These are phyloP conservation scores for Nannizziopsis barbatae DNA, from an alignment of 2,329 filamentous ascomycete genomes.

Conservation along the genomic window DNA sequence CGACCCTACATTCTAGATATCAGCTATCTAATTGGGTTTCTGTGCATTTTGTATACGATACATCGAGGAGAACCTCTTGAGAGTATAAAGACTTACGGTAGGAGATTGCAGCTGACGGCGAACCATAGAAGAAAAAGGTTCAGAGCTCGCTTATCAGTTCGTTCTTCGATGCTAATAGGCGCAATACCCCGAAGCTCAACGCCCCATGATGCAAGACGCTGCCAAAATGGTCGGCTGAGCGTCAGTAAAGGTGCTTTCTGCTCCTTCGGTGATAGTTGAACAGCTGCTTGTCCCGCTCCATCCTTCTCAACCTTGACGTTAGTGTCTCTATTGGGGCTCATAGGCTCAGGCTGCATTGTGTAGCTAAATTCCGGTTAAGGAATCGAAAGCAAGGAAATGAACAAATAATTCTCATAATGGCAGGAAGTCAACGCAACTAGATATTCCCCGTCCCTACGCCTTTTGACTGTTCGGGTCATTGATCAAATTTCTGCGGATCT, in stretches of 20 bases:
- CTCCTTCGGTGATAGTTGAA: background rate
- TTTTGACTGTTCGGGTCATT: background rate
- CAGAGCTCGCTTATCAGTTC: constrained; percentile 44
- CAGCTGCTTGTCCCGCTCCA: constrained; percentile 1
- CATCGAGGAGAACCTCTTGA: no score
- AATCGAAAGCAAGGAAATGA: background rate
- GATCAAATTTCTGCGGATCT: background rate
- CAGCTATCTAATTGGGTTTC: no score
- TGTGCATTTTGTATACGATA: no score
- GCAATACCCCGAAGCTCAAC: constrained; percentile 46
- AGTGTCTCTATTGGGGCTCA: background rate
- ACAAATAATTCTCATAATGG: background rate
- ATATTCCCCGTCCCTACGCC: background rate
- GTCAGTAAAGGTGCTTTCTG: background rate
- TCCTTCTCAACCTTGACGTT: constrained; percentile 6
- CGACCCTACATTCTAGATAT: constrained; percentile 8
- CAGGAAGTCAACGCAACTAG: background rate
- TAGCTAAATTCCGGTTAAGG: background rate
- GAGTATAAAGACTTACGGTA: constrained; percentile 41
- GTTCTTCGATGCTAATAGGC: constrained; percentile 45
- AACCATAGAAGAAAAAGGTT: constrained; percentile 48
- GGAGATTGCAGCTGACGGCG: constrained; percentile 45
- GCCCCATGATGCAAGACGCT: constrained; percentile 25
- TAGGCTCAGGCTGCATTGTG: background rate
- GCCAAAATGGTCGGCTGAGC: constrained; percentile 13